phyloP scores from a whole-genome alignment of 1,139 yeast species.

The Waltiozyma sp. region DNA sequence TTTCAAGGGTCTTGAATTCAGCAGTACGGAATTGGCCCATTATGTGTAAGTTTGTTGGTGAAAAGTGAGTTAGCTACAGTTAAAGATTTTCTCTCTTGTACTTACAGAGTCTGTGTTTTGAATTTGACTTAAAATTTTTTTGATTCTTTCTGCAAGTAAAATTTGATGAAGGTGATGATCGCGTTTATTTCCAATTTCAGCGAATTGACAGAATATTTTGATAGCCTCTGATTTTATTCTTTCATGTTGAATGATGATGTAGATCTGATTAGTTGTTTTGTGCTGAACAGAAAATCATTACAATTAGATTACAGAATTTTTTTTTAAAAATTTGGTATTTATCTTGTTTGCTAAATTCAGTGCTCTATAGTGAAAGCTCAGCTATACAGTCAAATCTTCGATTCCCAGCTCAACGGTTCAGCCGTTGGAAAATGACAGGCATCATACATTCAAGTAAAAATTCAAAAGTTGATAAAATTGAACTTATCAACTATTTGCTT shows the following conservation, averaged over 20 bases:
- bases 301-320: too few species aligned
- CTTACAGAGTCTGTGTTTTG: neutral
- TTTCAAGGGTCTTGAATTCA: constrained; percentile 74
- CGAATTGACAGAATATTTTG: neutral
- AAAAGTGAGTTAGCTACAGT: neutral
- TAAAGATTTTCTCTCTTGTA: neutral
- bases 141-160: neutral
- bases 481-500: neutral
- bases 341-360: too few species aligned
- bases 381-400: too few species aligned
- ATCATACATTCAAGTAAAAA: too few species aligned
- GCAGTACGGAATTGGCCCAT: constrained; percentile 24
- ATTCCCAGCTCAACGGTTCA: too few species aligned
- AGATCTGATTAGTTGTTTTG: too few species aligned
- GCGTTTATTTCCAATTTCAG: neutral
- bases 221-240: neutral
- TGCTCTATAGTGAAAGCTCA: too few species aligned
- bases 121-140: constrained; percentile 1
- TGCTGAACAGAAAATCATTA: too few species aligned
- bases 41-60: neutral
- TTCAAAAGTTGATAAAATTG: too few species aligned
- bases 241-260: too few species aligned
- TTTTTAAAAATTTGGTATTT: too few species aligned
- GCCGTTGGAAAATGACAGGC: too few species aligned
- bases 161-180: neutral